These are phyloP conservation scores for Funneliformis caledonium DNA, from an alignment of 371 early-diverging fungal genomes.

Conservation along the genomic window DNA sequence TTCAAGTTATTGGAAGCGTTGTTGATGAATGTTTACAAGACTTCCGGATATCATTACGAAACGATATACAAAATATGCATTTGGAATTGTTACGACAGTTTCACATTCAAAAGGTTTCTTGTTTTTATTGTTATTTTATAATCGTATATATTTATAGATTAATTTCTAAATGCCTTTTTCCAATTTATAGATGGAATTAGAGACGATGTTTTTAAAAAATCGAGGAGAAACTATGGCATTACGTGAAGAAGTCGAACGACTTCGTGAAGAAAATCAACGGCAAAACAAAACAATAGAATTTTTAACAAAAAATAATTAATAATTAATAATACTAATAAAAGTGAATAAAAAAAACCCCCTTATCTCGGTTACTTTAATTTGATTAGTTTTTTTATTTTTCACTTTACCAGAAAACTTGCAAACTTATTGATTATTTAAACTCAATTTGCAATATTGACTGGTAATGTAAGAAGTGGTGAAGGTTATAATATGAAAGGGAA, in stretches of 20 bases:
- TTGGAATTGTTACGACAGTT: constrained; percentile 67
- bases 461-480: background rate
- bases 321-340: too few species aligned
- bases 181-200: constrained; percentile 54
- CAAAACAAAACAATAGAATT: constrained; percentile 41
- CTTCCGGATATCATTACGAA: constrained; percentile 52
- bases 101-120: constrained; percentile 59
- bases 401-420: too few species aligned
- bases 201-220: constrained; percentile 50
- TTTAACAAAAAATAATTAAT: background rate
- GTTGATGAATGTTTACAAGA: constrained; percentile 61
- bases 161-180: background rate
- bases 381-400: too few species aligned
- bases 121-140: background rate
- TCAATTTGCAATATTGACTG: too few species aligned
- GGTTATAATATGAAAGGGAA: background rate
- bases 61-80: constrained; percentile 70
- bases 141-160: background rate
- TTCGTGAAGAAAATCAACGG: constrained; percentile 59
- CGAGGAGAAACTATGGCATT: constrained; percentile 53
- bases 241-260: constrained; percentile 49
- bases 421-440: too few species aligned
- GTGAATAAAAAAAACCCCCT: too few species aligned
- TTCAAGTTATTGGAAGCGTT: constrained; percentile 55
- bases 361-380: too few species aligned